A percentile compares a stretch with the other conserved stretches of the same genome.
phyloP scores from a whole-genome alignment of 2,329 filamentous ascomycete species.

The Trichoderma sp. region DNA sequence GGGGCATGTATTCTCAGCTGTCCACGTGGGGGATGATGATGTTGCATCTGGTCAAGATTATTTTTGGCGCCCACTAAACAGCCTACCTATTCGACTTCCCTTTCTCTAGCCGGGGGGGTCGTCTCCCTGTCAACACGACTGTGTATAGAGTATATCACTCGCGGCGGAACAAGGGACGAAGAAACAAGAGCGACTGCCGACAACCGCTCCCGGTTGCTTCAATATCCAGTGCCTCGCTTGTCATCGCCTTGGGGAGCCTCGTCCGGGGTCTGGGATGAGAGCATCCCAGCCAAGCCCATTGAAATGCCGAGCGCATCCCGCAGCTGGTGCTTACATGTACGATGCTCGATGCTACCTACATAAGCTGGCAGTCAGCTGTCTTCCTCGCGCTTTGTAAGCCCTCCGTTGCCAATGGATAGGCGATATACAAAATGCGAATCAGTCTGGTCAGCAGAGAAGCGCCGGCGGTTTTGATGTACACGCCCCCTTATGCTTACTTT shows the following conservation, averaged over 20 bases:
- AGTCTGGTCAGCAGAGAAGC: too few relatives aligned
- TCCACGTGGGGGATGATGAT: conserved; percentile 22
- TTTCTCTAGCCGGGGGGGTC: neutral
- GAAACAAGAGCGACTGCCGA: neutral
- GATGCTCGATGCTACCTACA: neutral
- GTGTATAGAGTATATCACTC: neutral
- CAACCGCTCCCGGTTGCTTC: too few relatives aligned
- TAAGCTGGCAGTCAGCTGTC: neutral
- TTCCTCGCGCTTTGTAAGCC: too few relatives aligned
- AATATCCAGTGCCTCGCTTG: too few relatives aligned
- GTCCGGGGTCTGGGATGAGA: neutral
- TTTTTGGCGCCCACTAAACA: neutral
- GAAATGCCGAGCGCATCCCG: conserved; percentile 12
- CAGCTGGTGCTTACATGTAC: neutral
- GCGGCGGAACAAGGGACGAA: neutral
- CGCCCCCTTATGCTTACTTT: neutral
- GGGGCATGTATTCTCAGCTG: neutral
- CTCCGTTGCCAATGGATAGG: too few relatives aligned
- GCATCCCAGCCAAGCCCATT: neutral
- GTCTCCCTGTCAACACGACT: too few relatives aligned
- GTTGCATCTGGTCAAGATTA: conserved; percentile 3
- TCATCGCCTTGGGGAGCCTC: neutral
- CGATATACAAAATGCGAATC: too few relatives aligned
- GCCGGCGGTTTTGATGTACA: neutral
- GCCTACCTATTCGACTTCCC: neutral